Conservation (phyloP, 2,329 filamentous ascomycete genomes). For the Paecilomyces sp. region DNA sequence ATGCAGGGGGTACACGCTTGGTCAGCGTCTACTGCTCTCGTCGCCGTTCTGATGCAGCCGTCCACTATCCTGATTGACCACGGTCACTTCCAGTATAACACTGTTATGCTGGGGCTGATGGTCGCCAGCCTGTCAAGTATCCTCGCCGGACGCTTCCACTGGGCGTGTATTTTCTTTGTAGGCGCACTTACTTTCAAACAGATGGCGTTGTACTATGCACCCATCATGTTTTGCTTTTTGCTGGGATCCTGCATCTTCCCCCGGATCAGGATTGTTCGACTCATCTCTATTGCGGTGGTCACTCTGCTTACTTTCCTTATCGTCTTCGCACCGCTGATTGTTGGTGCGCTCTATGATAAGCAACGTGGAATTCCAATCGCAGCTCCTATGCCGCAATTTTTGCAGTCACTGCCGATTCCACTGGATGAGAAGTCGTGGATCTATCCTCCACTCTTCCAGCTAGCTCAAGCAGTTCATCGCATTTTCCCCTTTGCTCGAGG, state of each 20-base stretch:
- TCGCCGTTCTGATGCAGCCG: constrained; percentile 88
- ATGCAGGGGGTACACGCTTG: constrained; percentile 71
- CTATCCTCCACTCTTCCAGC: constrained; percentile 69
- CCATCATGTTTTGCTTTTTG: constrained; percentile 84
- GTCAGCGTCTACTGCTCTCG: constrained; percentile 76
- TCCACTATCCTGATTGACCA: constrained; percentile 88
- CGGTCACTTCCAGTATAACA: constrained; percentile 96
- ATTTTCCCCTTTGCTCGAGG: constrained; percentile 95
- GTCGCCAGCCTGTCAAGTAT: constrained; percentile 83
- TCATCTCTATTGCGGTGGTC: constrained; percentile 67
- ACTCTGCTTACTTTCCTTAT: constrained; percentile 68
- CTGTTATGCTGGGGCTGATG: constrained; percentile 91
- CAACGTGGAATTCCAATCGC: constrained; percentile 56
- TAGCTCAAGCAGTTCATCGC: constrained; percentile 80
- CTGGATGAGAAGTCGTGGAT: constrained; percentile 60
- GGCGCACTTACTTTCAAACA: constrained; percentile 95
- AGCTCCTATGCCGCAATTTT: constrained; percentile 57
- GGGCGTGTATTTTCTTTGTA: constrained; percentile 92
- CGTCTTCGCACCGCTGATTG: constrained; percentile 66
- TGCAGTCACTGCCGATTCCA: constrained; percentile 49
- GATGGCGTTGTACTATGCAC: constrained; percentile 97
- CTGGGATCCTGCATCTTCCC: constrained; percentile 81
- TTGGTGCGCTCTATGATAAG: constrained; percentile 63
- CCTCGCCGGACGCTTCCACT: constrained; percentile 73
- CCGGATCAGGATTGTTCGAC: constrained; percentile 56